Percentiles rank a stretch among this genome's conserved stretches.
phyloP scores from a whole-genome alignment of 345 rosid species.

The Reutealis trisperma region DNA sequence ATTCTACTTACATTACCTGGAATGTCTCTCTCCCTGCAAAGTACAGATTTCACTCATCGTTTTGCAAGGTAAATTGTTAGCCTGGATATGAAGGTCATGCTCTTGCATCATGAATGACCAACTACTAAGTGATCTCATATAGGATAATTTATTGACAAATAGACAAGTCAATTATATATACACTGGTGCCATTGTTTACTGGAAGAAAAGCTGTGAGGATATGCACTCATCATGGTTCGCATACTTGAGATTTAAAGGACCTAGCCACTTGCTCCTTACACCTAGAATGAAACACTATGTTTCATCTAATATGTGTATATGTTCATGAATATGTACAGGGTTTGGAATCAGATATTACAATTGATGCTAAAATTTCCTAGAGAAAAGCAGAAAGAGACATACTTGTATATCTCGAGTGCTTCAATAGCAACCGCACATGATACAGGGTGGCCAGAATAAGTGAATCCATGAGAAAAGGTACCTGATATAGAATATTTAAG shows the following conservation, averaged over 20 bases:
- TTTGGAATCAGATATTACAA: not conserved
- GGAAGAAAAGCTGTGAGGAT: not conserved
- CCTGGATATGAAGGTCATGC: not conserved
- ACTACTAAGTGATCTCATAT: not conserved
- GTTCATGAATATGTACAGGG: not conserved
- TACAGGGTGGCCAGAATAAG: slow-evolving; percentile 96
- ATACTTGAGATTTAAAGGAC: not conserved
- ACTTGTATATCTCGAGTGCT: slow-evolving; percentile 75
- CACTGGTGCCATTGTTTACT: not conserved
- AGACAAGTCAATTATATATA: not conserved
- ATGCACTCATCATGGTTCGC: not conserved
- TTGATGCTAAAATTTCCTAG: not conserved
- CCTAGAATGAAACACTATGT: not conserved
- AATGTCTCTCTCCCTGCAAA: slow-evolving; percentile 77
- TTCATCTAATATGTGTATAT: not conserved
- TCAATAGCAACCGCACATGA: slow-evolving; percentile 90
- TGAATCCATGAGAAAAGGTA: slow-evolving; percentile 85
- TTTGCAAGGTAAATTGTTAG: not conserved
- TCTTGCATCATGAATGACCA: not conserved
- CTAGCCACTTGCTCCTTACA: not conserved
- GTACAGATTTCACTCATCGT: not conserved
- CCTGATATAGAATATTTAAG: slow-evolving; percentile 47
- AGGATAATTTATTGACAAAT: not conserved
- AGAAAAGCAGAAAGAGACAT: slow-evolving; percentile 17
- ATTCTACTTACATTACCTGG: slow-evolving; percentile 53